phyloP scores from a whole-genome alignment of 306 rosid species.

The Senna siamea region DNA sequence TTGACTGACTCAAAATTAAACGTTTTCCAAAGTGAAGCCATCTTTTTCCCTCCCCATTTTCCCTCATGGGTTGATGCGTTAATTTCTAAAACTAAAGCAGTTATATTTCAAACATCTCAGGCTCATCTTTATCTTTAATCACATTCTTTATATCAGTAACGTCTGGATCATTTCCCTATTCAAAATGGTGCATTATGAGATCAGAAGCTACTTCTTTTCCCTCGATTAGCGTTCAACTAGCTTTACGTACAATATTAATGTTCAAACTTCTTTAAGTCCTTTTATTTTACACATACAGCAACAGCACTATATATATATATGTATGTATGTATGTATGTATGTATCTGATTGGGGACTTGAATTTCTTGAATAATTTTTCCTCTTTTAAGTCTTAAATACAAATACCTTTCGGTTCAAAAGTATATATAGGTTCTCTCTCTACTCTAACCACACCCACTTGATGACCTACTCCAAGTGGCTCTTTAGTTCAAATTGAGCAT shows the following conservation, averaged over 20 bases:
- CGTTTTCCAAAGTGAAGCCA: constrained; percentile 57
- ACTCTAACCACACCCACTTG: background rate
- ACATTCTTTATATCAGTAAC: constrained; percentile 47
- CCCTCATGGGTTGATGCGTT: constrained; percentile 35
- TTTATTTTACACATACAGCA: background rate
- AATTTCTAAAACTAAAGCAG: constrained; percentile 37
- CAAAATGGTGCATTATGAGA: background rate
- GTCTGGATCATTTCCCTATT: constrained; percentile 41
- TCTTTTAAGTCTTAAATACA: background rate
- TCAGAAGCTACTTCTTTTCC: background rate
- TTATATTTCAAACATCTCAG: constrained; percentile 40
- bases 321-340: too few species aligned
- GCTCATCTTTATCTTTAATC: constrained; percentile 53
- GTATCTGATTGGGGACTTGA: constrained; percentile 25
- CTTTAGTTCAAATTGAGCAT: background rate
- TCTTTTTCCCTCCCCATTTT: constrained; percentile 57
- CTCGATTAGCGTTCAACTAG: constrained; percentile 8
- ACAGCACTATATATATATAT: background rate
- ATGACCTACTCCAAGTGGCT: background rate
- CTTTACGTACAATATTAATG: background rate
- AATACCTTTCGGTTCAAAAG: constrained; percentile 5
- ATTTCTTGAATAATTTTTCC: background rate
- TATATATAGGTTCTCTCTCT: background rate
- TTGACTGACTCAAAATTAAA: constrained; percentile 69
- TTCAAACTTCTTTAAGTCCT: constrained; percentile 2